Percentiles rank a stretch among this genome's conserved stretches.
These are phyloP conservation scores for Epichloe gansuensis DNA, from an alignment of 2,329 filamentous ascomycete species.

Conservation along the genomic window DNA sequence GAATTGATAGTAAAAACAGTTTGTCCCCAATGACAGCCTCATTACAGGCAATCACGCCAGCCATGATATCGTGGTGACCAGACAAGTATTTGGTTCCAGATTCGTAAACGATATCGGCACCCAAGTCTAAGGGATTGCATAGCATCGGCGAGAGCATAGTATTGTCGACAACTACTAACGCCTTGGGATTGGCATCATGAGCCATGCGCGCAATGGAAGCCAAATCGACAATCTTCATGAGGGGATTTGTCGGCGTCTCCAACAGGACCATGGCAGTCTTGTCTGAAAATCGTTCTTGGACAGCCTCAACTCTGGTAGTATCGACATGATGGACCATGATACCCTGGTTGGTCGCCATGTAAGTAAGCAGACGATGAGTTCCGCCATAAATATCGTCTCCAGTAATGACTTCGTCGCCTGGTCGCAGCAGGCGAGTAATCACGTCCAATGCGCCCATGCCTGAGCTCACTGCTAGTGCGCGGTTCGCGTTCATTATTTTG, in stretches of 20 bases:
- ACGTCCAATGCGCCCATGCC: conserved; percentile 97
- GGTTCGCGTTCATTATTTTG: conserved; percentile 95
- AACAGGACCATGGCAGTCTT: conserved; percentile 94
- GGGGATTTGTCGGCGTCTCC: conserved; percentile 91
- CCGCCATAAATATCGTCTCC: conserved; percentile 96
- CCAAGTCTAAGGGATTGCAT: conserved; percentile 83
- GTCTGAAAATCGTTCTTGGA: conserved; percentile 53
- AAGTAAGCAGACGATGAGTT: conserved; percentile 86
- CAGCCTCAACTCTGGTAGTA: conserved; percentile 66
- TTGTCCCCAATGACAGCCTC: conserved; percentile 70
- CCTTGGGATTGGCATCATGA: conserved; percentile 65
- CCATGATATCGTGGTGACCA: conserved; percentile 98
- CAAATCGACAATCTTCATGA: conserved; percentile 97
- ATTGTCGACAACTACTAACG: conserved; percentile 89
- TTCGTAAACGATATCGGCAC: conserved; percentile 94
- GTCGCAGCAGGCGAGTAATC: conserved; percentile 78
- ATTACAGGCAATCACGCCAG: conserved; percentile 88
- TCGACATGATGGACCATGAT: conserved; percentile 96
- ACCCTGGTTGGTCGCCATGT: conserved; percentile 75
- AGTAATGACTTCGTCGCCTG: conserved; percentile 93
- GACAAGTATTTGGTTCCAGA: conserved; percentile 96
- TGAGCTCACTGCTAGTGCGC: conserved; percentile 84
- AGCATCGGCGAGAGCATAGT: conserved; percentile 97
- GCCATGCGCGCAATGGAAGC: conserved; percentile 62
- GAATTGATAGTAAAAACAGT: conserved; percentile 93